Evolutionary conservation across 2,329 filamentous ascomycete genomes (phyloP).

Genomic region (Bipolaris bicolor): DNA sequence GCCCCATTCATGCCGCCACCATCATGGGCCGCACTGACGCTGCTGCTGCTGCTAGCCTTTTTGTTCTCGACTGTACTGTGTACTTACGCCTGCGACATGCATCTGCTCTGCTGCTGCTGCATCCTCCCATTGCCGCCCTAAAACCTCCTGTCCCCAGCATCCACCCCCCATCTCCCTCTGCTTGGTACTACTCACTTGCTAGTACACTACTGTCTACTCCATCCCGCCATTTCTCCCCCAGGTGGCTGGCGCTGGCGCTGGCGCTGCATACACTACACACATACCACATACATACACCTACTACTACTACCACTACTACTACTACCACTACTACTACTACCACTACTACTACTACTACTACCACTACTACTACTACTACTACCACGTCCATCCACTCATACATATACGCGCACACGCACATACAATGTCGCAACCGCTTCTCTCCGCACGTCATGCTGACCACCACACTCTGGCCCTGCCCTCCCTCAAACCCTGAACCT

Average conservation of each 20-base stretch:
- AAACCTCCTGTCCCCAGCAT: neutral
- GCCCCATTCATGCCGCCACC: constrained; percentile 10
- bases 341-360: no score
- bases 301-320: no score
- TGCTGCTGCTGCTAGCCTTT: constrained; percentile 9
- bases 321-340: no score
- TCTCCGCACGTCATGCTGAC: constrained; percentile 3
- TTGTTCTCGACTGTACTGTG: constrained; percentile 10
- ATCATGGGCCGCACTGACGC: constrained; percentile 14
- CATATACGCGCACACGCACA: neutral
- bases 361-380: no score
- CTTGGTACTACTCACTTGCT: neutral
- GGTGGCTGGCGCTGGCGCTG: no score
- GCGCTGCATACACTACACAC: no score
- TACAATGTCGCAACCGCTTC: neutral
- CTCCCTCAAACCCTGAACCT: neutral
- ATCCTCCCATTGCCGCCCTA: no score
- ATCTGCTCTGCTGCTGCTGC: neutral
- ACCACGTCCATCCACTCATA: neutral
- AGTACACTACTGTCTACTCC: no score
- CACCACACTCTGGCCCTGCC: neutral
- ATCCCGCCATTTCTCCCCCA: no score
- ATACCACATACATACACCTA: neutral
- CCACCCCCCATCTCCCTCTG: neutral
- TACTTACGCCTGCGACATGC: constrained; percentile 3